phyloP scores from a whole-genome alignment of 2,329 filamentous ascomycete genomes.

The Exophiala sideris region DNA sequence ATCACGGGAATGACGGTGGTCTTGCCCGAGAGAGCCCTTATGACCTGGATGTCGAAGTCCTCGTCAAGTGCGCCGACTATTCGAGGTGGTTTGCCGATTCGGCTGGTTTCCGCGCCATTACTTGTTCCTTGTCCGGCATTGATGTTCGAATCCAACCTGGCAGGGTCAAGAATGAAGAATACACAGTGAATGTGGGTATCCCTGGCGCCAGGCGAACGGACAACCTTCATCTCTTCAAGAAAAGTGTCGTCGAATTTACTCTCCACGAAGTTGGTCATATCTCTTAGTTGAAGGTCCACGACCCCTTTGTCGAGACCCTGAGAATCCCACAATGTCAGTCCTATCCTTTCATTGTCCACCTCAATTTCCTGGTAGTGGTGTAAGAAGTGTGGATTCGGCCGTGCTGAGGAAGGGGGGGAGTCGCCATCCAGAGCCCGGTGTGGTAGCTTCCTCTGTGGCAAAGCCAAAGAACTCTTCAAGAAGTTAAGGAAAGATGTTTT shows the following conservation, averaged over 20 bases:
- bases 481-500: slow-evolving; percentile 98
- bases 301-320: slow-evolving; percentile 92
- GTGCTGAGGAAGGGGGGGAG: slow-evolving; percentile 51
- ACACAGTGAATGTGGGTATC: slow-evolving; percentile 98
- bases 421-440: slow-evolving; percentile 56
- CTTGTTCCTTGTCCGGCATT: slow-evolving; percentile 55
- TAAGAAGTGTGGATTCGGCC: slow-evolving; percentile 65
- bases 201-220: slow-evolving; percentile 84
- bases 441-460: slow-evolving; percentile 73
- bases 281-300: slow-evolving; percentile 87
- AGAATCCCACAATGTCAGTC: slow-evolving; percentile 94
- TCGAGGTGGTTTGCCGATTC: slow-evolving; percentile 36
- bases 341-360: slow-evolving; percentile 85
- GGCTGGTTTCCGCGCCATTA: slow-evolving; percentile 53
- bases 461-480: slow-evolving; percentile 77
- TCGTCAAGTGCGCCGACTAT: slow-evolving; percentile 73
- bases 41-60: slow-evolving; percentile 83
- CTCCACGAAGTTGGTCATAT: slow-evolving; percentile 89
- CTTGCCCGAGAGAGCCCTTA: slow-evolving; percentile 84
- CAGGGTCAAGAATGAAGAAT: slow-evolving; percentile 86
- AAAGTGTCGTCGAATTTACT: slow-evolving; percentile 99
- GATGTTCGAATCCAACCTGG: slow-evolving; percentile 78
- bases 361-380: slow-evolving; percentile 92
- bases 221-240: slow-evolving; percentile 93
- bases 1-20: slow-evolving; percentile 95